Base-by-base conservation (phyloP, 345 rosid species). In the Corchorus olitorius region DNA sequence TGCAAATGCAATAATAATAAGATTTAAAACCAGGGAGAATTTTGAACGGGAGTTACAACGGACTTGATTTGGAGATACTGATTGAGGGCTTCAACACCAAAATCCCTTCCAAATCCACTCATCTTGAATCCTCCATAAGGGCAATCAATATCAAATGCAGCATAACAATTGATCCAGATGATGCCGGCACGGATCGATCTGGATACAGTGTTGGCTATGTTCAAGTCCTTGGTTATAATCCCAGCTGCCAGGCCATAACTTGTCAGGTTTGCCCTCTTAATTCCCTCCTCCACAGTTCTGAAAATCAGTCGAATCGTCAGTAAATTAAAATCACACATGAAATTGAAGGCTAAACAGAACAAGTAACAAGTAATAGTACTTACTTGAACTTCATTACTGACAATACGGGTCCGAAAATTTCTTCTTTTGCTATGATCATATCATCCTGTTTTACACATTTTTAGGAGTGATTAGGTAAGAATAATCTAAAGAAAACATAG, bases 381-480 rank as follows among this genome's bases (percentile, higher is more conserved):
- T 84, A 93, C 97, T 84, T 86, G 93, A 93, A 90, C 79, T 92
- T 93, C 89, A 87, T 85, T 59, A 93, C 68, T 6, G 90, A 81
- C 93, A 90, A 84, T 19, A 93, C 89, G 5, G 98, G 95, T 43
- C 97, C 98, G 16, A 93, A 93, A 27, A 93, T 93, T 84, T 93
- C 97, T 0, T 91, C 98, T 80, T 79, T 75, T 15, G 84, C 90
- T 41, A 93, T 92, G 62, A 66, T 15, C 94, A 92, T 90, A 55
- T 89, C 89, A 27, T 87, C 97, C 97, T 93, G 86, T 22, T 73
- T 19, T 11, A 4, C 12, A 48, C 66, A n/a, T 61, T 37, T 39
- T 49, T 8, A 4, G 4, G 16, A 12, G 15, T 7, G 1, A 6
- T 19, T 41, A 7, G 43, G 4, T 39, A 39, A 39, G 43, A 39